Evolutionary conservation across 306 rosid genomes (phyloP).

Genomic region (Pachyrhizus erosus): DNA sequence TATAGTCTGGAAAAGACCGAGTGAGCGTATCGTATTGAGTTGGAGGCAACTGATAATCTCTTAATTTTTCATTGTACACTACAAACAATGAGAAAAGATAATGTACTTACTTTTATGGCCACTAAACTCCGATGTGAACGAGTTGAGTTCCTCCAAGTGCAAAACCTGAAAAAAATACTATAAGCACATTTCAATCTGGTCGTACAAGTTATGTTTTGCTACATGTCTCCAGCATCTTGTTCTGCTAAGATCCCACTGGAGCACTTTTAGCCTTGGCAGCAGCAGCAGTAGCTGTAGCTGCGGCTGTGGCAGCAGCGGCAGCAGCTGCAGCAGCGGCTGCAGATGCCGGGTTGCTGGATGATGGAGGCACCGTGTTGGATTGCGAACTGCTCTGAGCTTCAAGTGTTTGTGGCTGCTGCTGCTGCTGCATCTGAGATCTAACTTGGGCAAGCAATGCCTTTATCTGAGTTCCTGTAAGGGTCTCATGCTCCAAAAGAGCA

Average conservation of each 20-base stretch:
- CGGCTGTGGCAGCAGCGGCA: conserved; percentile 68
- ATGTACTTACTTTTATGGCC: not conserved
- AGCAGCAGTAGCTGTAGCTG: conserved; percentile 74
- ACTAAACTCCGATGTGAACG: not conserved
- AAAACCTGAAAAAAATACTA: conserved; percentile 49
- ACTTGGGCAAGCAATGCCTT: conserved; percentile 63
- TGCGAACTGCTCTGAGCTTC: conserved; percentile 61
- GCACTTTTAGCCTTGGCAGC: conserved; percentile 74
- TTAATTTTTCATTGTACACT: not conserved
- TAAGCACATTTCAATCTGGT: conserved; percentile 56
- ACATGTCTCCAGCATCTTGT: not conserved
- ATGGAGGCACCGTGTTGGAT: conserved; percentile 41
- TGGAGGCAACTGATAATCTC: not conserved
- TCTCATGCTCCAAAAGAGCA: conserved; percentile 78
- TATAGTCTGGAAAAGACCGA: not conserved
- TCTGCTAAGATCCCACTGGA: conserved; percentile 64
- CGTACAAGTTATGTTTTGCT: conserved; percentile 15
- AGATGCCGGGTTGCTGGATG: conserved; percentile 1
- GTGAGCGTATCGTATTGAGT: not conserved
- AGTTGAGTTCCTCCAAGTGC: conserved; percentile 33
- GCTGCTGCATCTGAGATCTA: conserved; percentile 52
- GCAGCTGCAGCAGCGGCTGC: conserved; percentile 51
- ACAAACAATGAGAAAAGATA: not conserved
- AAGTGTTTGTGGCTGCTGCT: conserved; percentile 25
- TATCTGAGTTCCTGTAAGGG: conserved; percentile 81